Evolutionary conservation across 1,284 basidiomycete genomes (phyloP).

Genomic region (Papiliotrema terrestris): DNA sequence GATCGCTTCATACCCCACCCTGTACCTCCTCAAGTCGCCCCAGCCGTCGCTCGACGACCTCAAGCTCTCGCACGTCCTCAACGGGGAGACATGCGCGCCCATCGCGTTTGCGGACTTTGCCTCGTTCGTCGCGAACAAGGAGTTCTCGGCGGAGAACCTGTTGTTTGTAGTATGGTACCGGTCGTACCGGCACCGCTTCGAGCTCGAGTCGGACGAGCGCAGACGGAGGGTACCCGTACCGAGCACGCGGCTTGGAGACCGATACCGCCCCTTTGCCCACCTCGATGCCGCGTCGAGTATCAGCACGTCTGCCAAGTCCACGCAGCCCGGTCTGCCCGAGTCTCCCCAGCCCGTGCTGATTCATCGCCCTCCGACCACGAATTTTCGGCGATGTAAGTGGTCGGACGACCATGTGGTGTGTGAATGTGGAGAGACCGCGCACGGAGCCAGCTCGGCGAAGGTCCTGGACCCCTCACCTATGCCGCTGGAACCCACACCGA

Average conservation of each 20-base stretch:
- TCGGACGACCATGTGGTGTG: too few species aligned
- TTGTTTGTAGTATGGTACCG: slow-evolving; percentile 39
- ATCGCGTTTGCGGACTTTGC: slow-evolving; percentile 39
- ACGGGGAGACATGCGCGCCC: slow-evolving; percentile 36
- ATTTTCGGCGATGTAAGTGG: neutral
- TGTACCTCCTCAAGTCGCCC: neutral
- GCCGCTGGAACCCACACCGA: too few species aligned
- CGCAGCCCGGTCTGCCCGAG: neutral
- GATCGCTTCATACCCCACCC: neutral
- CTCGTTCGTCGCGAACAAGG: slow-evolving; percentile 33
- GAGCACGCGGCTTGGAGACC: slow-evolving; percentile 24
- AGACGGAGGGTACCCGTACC: slow-evolving; percentile 25
- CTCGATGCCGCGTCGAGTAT: slow-evolving; percentile 13
- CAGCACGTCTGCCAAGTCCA: neutral
- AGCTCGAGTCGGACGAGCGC: slow-evolving; percentile 9
- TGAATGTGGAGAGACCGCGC: neutral
- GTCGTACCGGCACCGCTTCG: slow-evolving; percentile 25
- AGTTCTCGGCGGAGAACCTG: slow-evolving; percentile 35
- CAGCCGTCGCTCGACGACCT: slow-evolving; percentile 22
- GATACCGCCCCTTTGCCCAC: slow-evolving; percentile 28
- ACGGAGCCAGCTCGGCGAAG: neutral
- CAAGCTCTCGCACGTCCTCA: slow-evolving; percentile 31
- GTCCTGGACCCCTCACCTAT: neutral
- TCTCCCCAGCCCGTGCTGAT: neutral
- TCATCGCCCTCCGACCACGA: neutral